Conservation (phyloP, 768 basidiomycete genomes). For the Clathrus columnatus region DNA sequence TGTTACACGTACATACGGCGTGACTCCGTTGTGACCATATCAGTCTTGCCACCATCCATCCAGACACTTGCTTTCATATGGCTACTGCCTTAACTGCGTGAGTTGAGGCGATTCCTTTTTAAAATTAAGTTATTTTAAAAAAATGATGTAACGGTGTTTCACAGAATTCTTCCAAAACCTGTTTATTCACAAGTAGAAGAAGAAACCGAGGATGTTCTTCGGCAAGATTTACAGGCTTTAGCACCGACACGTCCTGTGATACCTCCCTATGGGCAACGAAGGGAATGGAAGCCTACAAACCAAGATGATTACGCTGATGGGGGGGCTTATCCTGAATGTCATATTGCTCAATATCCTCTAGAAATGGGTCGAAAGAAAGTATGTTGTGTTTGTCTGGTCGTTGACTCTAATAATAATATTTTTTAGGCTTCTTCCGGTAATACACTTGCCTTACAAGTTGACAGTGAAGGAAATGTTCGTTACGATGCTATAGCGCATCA, state of each 20-base stretch:
- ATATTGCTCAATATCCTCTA: conserved; percentile 93
- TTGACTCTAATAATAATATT: background rate
- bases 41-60: background rate
- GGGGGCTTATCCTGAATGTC: conserved; percentile 89
- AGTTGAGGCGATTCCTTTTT: too few species aligned
- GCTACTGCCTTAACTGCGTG: conserved; percentile 16
- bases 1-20: too few species aligned
- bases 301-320: conserved; percentile 85
- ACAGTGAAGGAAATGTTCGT: conserved; percentile 90
- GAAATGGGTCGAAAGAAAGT: conserved; percentile 96
- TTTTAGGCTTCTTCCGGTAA: conserved; percentile 80
- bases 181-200: conserved; percentile 40
- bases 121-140: background rate
- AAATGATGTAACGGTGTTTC: background rate
- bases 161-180: conserved; percentile 62
- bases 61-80: background rate
- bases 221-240: conserved; percentile 24
- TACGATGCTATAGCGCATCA: conserved; percentile 97
- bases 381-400: conserved; percentile 16
- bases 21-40: too few species aligned
- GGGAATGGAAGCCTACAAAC: conserved; percentile 77
- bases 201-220: conserved; percentile 54
- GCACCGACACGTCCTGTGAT: conserved; percentile 38
- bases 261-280: conserved; percentile 81
- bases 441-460: conserved; percentile 93